These are phyloP conservation scores for Oldenlandia corymbosa DNA, from an alignment of 257 asterid genomes.

Conservation along the genomic window DNA sequence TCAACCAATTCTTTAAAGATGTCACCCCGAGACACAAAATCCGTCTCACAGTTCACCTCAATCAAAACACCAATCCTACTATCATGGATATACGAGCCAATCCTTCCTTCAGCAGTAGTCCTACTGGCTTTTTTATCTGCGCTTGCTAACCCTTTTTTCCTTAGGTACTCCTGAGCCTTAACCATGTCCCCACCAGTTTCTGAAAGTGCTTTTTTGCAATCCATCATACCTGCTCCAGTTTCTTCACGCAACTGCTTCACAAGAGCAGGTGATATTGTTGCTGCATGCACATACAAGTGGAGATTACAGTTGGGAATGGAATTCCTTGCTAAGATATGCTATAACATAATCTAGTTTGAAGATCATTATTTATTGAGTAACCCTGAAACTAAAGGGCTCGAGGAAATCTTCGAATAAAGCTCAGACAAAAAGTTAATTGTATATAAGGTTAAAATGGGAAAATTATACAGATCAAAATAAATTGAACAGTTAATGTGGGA, in stretches of 20 bases:
- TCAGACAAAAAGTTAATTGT: not conserved
- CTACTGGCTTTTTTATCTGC: constrained; percentile 91
- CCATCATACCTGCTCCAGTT: constrained; percentile 99
- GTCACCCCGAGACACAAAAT: constrained; percentile 94
- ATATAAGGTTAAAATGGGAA: not conserved
- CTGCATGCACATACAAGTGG: constrained; percentile 28
- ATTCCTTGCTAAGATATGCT: not conserved
- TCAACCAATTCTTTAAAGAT: constrained; percentile 82
- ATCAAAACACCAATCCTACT: constrained; percentile 88
- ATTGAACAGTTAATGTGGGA: not conserved
- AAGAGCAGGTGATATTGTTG: constrained; percentile 73
- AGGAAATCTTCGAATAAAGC: not conserved
- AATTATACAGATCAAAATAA: not conserved
- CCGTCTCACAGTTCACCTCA: constrained; percentile 95
- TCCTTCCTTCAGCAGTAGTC: constrained; percentile 92
- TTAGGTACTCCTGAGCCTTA: constrained; percentile 76
- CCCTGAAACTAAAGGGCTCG: not conserved
- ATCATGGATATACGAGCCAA: constrained; percentile 91
- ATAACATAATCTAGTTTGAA: not conserved
- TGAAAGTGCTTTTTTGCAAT: constrained; percentile 83
- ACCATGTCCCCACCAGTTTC: constrained; percentile 78
- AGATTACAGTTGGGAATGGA: constrained; percentile 7
- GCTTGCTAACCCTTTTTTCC: constrained; percentile 89
- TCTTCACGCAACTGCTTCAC: constrained; percentile 95
- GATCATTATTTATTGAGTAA: not conserved